Conservation (phyloP, 768 basidiomycete genomes). For the Suillus luteus region DNA sequence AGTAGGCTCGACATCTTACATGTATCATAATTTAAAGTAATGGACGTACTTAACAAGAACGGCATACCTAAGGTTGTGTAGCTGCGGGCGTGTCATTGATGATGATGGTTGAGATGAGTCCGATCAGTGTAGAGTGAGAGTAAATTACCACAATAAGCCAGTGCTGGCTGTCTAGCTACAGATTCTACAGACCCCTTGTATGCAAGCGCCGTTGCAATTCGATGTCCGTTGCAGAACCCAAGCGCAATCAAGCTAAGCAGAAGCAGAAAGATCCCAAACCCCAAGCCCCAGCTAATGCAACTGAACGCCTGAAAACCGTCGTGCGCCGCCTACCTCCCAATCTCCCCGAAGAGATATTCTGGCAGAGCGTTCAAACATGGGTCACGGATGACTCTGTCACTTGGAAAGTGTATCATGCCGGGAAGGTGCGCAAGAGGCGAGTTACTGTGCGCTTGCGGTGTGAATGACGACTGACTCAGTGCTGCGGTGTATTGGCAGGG, state of each 20-base stretch:
- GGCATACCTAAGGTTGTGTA: too few relatives aligned
- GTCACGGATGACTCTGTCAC: slow-evolving; percentile 68
- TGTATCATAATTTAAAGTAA: too few relatives aligned
- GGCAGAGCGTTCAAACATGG: slow-evolving; percentile 88
- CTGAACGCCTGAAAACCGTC: slow-evolving; percentile 80
- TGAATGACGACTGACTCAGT: background rate
- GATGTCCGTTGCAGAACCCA: slow-evolving; percentile 26
- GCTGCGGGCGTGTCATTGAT: too few relatives aligned
- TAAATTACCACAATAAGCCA: background rate
- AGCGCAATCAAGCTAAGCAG: slow-evolving; percentile 24
- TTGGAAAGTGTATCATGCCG: slow-evolving; percentile 69
- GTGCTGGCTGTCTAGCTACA: background rate
- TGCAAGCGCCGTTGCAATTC: slow-evolving; percentile 9
- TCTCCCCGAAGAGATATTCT: slow-evolving; percentile 90
- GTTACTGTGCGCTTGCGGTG: slow-evolving; percentile 19
- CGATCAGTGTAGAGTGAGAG: background rate
- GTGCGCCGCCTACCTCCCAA: slow-evolving; percentile 89
- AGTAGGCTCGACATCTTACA: too few relatives aligned
- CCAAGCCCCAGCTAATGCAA: slow-evolving; percentile 31
- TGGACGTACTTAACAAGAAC: too few relatives aligned
- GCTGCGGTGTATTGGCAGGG: slow-evolving; percentile 39
- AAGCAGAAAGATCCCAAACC: slow-evolving; percentile 36
- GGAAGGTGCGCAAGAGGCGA: slow-evolving; percentile 72
- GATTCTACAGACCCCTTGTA: background rate
- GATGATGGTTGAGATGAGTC: too few relatives aligned